Base-by-base conservation (phyloP, 73 alveolate genomes). In the Durusdinium trenchii region DNA sequence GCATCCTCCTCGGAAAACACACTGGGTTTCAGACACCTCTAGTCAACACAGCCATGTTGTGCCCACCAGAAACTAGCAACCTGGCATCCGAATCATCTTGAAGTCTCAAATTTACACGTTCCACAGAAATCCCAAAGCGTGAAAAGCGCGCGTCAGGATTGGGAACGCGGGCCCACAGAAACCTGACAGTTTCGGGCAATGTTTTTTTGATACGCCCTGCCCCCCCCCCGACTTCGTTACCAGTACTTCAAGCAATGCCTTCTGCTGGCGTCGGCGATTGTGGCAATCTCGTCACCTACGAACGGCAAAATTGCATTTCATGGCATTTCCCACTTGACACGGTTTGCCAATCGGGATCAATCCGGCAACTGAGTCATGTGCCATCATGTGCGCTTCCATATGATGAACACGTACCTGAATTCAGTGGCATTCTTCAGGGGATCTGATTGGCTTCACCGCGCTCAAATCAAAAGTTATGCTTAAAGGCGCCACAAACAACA, bases 381-480 rank as follows among this genome's bases (percentile, higher is more conserved):
- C 96, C 96, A 89, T 89, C 96, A 89, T 89, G 71, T 89, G 96
- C 43, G 96, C 99, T 84, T 94, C 99, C 99, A 94, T 94, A 76
- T 94, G 99, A 52, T 94, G 99, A 86, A 94, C 99, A 32, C 95
- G 94, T 75, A 94, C 99, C 96, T 89, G 42, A 6, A 47, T 64
- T 50, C 47, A 69, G 61, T 26, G 20, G 40, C 95, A 51, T n/a
- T 3, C 30, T 45, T 42, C 38, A 46, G 36, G 3, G 1, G 23
- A 7, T 51, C 40, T 6, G n/a, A 16, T 20, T n/a, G n/a, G n/a
- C n/a, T n/a, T n/a, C n/a, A n/a, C n/a, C n/a, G n/a, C n/a, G n/a
- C n/a, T n/a, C n/a, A n/a, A n/a, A n/a, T 20, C 54, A 35, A 43
- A 3, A 6, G 42, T 62, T 38, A 10, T n/a, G 51, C 20, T 71